Percentiles rank a stretch among this genome's conserved stretches.
These are phyloP conservation scores for Chytriomyces confervae DNA, from an alignment of 192 early-diverging fungal species.

Conservation along the genomic window DNA sequence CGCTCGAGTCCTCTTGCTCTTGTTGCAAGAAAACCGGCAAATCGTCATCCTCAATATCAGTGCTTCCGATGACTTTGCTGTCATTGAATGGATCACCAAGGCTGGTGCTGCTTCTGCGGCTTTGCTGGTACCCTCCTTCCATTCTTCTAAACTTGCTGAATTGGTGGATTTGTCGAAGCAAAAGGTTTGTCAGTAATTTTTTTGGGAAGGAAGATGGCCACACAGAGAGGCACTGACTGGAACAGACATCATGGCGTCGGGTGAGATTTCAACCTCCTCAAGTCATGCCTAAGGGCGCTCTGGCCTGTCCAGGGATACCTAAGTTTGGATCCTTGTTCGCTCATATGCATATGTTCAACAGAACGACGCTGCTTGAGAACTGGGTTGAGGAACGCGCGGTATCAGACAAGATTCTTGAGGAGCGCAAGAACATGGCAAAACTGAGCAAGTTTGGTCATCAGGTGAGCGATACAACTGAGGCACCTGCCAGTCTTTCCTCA, in stretches of 20 bases:
- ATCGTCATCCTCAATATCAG: no score
- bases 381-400: conserved; percentile 66
- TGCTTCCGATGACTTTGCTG: background rate
- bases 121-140: no score
- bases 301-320: no score
- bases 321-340: no score
- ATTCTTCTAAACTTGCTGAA: no score
- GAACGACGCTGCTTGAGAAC: conserved; percentile 59
- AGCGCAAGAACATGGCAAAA: conserved; percentile 39
- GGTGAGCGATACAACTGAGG: conserved; percentile 25
- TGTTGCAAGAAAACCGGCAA: background rate
- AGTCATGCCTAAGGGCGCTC: background rate
- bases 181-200: background rate
- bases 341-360: background rate
- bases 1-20: background rate
- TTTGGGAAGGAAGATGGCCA: background rate
- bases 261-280: background rate
- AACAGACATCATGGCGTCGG: conserved; percentile 57
- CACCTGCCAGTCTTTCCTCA: background rate
- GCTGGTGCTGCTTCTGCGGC: no score
- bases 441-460: conserved; percentile 49
- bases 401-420: conserved; percentile 41
- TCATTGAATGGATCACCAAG: background rate
- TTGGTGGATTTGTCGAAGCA: background rate
- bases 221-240: conserved; percentile 52